A percentile compares a stretch with the other conserved stretches of the same genome.
phyloP scores from a whole-genome alignment of 768 basidiomycete genomes.

The Lyophyllum shimeji region DNA sequence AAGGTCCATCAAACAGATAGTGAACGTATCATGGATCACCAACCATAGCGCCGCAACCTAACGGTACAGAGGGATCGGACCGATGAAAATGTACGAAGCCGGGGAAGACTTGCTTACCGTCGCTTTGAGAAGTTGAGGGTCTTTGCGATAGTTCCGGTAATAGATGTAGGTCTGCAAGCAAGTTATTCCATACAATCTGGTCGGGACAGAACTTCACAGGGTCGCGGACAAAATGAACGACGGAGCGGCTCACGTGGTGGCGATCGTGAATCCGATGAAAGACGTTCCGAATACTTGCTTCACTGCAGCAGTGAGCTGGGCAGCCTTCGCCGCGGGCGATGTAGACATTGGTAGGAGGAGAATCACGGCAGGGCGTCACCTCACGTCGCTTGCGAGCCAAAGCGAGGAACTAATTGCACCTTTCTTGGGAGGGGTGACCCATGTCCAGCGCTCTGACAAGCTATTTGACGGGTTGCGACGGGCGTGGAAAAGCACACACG shows the following conservation, averaged over 20 bases:
- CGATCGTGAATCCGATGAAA: constrained; percentile 10
- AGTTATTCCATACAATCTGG: constrained; percentile 9
- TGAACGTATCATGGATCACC: background rate
- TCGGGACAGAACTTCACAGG: background rate
- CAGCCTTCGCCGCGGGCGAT: background rate
- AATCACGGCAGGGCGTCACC: background rate
- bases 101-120: background rate
- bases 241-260: constrained; percentile 3
- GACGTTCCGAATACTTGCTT: constrained; percentile 9
- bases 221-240: background rate
- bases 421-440: background rate
- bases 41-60: constrained; percentile 8
- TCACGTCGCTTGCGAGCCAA: background rate
- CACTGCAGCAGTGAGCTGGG: background rate
- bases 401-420: background rate
- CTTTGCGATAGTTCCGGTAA: constrained; percentile 8
- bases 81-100: background rate
- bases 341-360: background rate
- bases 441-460: background rate
- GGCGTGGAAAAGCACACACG: background rate
- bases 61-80: background rate
- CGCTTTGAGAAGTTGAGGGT: background rate
- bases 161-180: constrained; percentile 9
- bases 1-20: background rate
- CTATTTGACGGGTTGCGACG: background rate